Base-by-base conservation (phyloP, 202 grass and related monocot species). In the Panicum hallii region DNA sequence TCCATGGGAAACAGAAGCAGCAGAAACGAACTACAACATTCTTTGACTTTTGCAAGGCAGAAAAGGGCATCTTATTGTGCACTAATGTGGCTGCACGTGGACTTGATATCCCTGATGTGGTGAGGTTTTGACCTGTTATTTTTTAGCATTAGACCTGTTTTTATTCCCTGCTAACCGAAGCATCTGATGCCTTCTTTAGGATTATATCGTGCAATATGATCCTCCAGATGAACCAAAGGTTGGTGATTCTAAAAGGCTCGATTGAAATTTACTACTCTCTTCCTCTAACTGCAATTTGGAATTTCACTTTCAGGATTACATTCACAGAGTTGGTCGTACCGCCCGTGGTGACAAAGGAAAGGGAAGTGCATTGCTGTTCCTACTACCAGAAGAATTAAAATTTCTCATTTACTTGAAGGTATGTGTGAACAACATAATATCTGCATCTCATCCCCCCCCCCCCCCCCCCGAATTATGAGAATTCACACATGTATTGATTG, bases 141-240 rank as follows among this genome's bases (percentile, higher is more conserved):
- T 70, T 75, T 54, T 78, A 73, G 15, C 66, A 44, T 26, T 8
- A 63, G 36, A 77, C 17, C 6, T 57, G 14, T 72, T 68, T 73
- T 83, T 64, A 11, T 19, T 15, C 16, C 13, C 23, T 52, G 44
- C 61, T 88, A 46, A 84, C 46, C 0, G 26, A 80, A 67, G 46
- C 22, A 75, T 34, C 38, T 87, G 30, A 63, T 63, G 34, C 45
- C 38, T 54, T 84, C 26, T 86, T 82, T 82, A 99, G 96, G 93
- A 99, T 81, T 99, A 89, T 90, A 96, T 99, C 64, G 91, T 99
- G 72, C 96, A 99, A 69, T 99, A 99, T 75, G 96, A 99, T 85
- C 96, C 96, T 79, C 93, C 96, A 55, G 96, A 96, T 86, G 96
- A 99, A 83, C 96, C 96, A 38, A 99, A 99, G 96, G 96, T 99